A percentile compares a stretch with the other conserved stretches of the same genome.
phyloP scores from a whole-genome alignment of 768 basidiomycete species.

The Strobilomyces dryophilus region DNA sequence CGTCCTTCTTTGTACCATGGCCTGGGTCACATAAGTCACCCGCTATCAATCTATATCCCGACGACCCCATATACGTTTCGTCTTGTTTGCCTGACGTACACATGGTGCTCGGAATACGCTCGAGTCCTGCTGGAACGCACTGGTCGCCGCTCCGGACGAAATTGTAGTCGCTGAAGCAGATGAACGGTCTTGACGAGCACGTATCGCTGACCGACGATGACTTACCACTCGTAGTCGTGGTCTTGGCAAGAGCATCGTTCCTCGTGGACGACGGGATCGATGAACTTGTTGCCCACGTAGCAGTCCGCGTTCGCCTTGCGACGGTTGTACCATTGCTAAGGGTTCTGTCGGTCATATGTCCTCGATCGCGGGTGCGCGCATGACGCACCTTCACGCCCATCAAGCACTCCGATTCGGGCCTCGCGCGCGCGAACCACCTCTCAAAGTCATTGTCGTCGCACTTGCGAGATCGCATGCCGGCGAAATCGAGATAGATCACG shows the following conservation, averaged over 20 bases:
- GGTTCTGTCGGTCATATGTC: background rate
- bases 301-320: slow-evolving; percentile 82
- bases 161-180: slow-evolving; percentile 73
- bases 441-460: slow-evolving; percentile 76
- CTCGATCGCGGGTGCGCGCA: background rate
- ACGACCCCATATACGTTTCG: slow-evolving; percentile 78
- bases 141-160: slow-evolving; percentile 67
- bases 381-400: slow-evolving; percentile 88
- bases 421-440: slow-evolving; percentile 77
- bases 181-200: background rate
- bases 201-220: slow-evolving; percentile 14
- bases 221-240: slow-evolving; percentile 91
- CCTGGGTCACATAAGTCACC: slow-evolving; percentile 79
- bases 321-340: slow-evolving; percentile 91
- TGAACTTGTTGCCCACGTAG: slow-evolving; percentile 87
- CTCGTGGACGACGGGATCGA: slow-evolving; percentile 79
- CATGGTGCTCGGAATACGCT: slow-evolving; percentile 75
- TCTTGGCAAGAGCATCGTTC: slow-evolving; percentile 81
- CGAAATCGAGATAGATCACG: slow-evolving; percentile 81
- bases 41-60: slow-evolving; percentile 88
- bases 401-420: slow-evolving; percentile 66
- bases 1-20: slow-evolving; percentile 63
- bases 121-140: slow-evolving; percentile 85
- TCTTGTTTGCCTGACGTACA: slow-evolving; percentile 50
- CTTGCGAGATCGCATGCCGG: slow-evolving; percentile 58